phyloP scores from a whole-genome alignment of 2,329 filamentous ascomycete genomes.

The Pseudocercospora macadamiae region DNA sequence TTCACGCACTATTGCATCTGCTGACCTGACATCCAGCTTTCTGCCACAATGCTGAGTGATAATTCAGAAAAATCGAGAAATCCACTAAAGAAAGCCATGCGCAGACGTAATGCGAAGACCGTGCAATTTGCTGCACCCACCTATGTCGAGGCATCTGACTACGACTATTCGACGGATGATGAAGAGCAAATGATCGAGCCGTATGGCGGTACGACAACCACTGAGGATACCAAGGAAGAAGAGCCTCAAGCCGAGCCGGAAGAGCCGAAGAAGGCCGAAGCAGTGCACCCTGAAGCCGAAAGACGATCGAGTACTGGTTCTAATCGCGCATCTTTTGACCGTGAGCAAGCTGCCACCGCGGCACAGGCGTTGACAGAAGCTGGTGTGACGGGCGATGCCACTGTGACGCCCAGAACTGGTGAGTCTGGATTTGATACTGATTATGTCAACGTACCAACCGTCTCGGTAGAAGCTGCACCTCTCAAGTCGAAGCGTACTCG shows the following conservation, averaged over 20 bases:
- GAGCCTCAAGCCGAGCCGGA: slow-evolving; percentile 26
- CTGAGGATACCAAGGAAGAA: slow-evolving; percentile 25
- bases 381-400: slow-evolving; percentile 29
- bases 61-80: slow-evolving; percentile 80
- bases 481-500: slow-evolving; percentile 78
- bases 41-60: slow-evolving; percentile 71
- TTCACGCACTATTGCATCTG: slow-evolving; percentile 22
- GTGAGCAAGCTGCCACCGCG: slow-evolving; percentile 36
- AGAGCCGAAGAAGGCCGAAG: slow-evolving; percentile 28
- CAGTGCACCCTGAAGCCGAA: slow-evolving; percentile 26
- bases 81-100: slow-evolving; percentile 80
- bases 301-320: slow-evolving; percentile 30
- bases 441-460: slow-evolving; percentile 25
- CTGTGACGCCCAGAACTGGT: slow-evolving; percentile 38
- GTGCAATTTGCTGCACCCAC: slow-evolving; percentile 84
- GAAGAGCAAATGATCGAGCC: slow-evolving; percentile 39
- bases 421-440: slow-evolving; percentile 24
- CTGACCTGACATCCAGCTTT: slow-evolving; percentile 54
- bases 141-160: slow-evolving; percentile 84
- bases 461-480: slow-evolving; percentile 39
- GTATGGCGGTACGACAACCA: slow-evolving; percentile 25
- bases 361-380: slow-evolving; percentile 28
- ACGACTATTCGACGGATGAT: slow-evolving; percentile 82
- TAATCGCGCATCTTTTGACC: slow-evolving; percentile 36
- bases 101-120: slow-evolving; percentile 78